Evolutionary conservation across 495 filamentous ascomycete species (phyloP).

Genomic region (Cairneyella variabilis): DNA sequence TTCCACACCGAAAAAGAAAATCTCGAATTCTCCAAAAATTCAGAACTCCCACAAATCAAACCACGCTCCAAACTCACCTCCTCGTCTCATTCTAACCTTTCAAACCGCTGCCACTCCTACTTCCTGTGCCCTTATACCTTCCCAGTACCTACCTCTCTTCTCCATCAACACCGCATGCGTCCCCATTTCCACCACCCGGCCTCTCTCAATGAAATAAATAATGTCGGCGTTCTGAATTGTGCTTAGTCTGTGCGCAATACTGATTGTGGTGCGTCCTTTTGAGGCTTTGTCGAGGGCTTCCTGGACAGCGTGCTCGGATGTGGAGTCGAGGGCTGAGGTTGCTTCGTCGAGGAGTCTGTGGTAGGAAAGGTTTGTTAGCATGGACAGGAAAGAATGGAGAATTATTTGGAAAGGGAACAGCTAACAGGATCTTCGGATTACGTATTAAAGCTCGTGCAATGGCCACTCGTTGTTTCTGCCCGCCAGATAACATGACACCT

Average conservation of each 20-base stretch:
- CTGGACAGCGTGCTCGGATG: slow-evolving; percentile 55
- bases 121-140: not conserved
- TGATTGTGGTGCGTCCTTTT: slow-evolving; percentile 55
- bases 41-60: too few species aligned
- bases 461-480: slow-evolving; percentile 67
- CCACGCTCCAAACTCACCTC: too few species aligned
- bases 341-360: slow-evolving; percentile 76
- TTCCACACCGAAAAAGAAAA: too few species aligned
- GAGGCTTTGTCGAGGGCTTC: slow-evolving; percentile 57
- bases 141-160: not conserved
- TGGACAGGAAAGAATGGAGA: not conserved
- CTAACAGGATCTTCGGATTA: slow-evolving; percentile 69
- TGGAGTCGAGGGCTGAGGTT: slow-evolving; percentile 56
- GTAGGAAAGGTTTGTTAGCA: not conserved
- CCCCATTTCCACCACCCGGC: slow-evolving; percentile 31
- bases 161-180: not conserved
- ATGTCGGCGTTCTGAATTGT: slow-evolving; percentile 47
- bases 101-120: not conserved
- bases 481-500: slow-evolving; percentile 67
- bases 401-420: not conserved
- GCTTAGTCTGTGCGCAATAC: slow-evolving; percentile 57
- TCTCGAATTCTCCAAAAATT: too few species aligned
- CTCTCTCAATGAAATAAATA: slow-evolving; percentile 42
- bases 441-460: slow-evolving; percentile 72
- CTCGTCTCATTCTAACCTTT: too few species aligned